Evolutionary conservation across 176 grass and related monocot species (phyloP).

Genomic region (Cenchrus fungigraminus): DNA sequence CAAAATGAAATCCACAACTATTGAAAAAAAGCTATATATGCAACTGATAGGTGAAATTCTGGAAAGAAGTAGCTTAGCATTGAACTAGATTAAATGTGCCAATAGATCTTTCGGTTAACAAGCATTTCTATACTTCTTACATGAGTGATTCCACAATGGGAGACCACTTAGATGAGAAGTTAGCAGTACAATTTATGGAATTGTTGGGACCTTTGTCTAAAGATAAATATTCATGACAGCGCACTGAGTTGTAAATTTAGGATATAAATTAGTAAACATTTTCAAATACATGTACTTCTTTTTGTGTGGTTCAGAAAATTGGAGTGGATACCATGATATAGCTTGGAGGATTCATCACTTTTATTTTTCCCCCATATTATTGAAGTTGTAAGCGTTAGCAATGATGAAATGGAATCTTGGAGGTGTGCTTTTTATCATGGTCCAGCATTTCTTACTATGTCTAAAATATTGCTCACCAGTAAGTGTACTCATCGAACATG

Average conservation of each 20-base stretch:
- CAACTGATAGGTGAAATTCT: slow-evolving; percentile 10
- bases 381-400: slow-evolving; percentile 38
- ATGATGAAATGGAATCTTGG: slow-evolving; percentile 66
- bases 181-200: not conserved
- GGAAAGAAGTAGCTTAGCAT: slow-evolving; percentile 1
- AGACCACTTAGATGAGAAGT: not conserved
- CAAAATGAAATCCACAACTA: not conserved
- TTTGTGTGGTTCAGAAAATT: slow-evolving; percentile 24
- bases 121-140: not conserved
- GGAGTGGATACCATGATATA: slow-evolving; percentile 19
- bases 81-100: slow-evolving; percentile 16
- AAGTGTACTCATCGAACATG: slow-evolving; percentile 38
- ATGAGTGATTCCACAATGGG: slow-evolving; percentile 17
- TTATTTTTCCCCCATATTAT: slow-evolving; percentile 56
- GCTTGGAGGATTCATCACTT: slow-evolving; percentile 10
- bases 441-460: slow-evolving; percentile 79
- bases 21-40: not conserved
- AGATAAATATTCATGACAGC: slow-evolving; percentile 12
- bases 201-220: not conserved
- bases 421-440: slow-evolving; percentile 69
- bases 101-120: slow-evolving; percentile 4
- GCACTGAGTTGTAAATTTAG: slow-evolving; percentile 23
- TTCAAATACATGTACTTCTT: slow-evolving; percentile 11
- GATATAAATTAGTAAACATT: slow-evolving; percentile 2
- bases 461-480: slow-evolving; percentile 79